A percentile compares a stretch with the other conserved stretches of the same genome.
These are phyloP conservation scores for Monosporozyma yasuniensis DNA, from an alignment of 805 yeast species.

Conservation along the genomic window DNA sequence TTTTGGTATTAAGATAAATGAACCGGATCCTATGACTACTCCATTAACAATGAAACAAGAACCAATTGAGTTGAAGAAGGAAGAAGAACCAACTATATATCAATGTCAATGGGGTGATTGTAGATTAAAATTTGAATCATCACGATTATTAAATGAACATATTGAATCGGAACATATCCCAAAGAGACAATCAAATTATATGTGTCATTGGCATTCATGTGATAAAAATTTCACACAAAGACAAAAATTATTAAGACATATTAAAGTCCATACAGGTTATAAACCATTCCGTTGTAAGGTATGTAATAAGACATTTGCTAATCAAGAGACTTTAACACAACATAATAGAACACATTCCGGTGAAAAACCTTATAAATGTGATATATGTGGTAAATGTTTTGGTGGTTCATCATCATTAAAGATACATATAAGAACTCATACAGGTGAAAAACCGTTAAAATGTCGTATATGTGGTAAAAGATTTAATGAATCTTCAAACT, in stretches of 20 bases:
- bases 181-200: conserved; percentile 58
- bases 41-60: background rate
- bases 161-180: conserved; percentile 60
- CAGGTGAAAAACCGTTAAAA: conserved; percentile 79
- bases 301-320: conserved; percentile 69
- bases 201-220: conserved; percentile 76
- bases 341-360: conserved; percentile 84
- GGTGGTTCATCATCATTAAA: conserved; percentile 76
- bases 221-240: conserved; percentile 66
- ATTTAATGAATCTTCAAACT: conserved; percentile 82
- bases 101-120: conserved; percentile 39
- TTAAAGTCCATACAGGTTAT: conserved; percentile 80
- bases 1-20: conserved; percentile 23
- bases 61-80: no score
- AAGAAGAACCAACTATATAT: background rate
- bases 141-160: conserved; percentile 65
- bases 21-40: conserved; percentile 3
- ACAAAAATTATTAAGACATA: conserved; percentile 78
- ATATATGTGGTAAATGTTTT: conserved; percentile 64
- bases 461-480: conserved; percentile 80
- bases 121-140: conserved; percentile 37
- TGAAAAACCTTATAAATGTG: conserved; percentile 76
- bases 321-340: conserved; percentile 66
- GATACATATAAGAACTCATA: conserved; percentile 77
- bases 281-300: conserved; percentile 66